A percentile compares a stretch with the other conserved stretches of the same genome.
These are phyloP conservation scores for Sclerotinia trifoliorum DNA, from an alignment of 2,329 filamentous ascomycete genomes.

Conservation along the genomic window DNA sequence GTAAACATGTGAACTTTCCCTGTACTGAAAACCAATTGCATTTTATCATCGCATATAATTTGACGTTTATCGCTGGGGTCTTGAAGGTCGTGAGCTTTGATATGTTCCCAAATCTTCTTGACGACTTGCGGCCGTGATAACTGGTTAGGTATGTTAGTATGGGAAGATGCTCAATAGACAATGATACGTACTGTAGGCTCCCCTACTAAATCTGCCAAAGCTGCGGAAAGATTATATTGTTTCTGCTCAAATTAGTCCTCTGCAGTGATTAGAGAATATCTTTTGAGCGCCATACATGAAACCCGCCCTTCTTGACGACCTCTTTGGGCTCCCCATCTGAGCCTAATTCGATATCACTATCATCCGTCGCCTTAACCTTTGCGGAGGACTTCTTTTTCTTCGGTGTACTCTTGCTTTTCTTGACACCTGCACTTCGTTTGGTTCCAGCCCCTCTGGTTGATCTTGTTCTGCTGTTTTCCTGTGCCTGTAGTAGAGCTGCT, in stretches of 20 bases:
- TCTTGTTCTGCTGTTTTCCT: conserved; percentile 73
- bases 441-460: conserved; percentile 72
- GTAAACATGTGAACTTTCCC: conserved; percentile 97
- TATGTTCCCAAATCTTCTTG: conserved; percentile 94
- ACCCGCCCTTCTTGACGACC: conserved; percentile 78
- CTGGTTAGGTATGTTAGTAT: conserved; percentile 45
- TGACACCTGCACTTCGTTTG: conserved; percentile 51
- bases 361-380: conserved; percentile 74
- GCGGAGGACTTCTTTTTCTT: conserved; percentile 72
- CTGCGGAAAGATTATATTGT: conserved; percentile 70
- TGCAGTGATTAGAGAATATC: conserved; percentile 25
- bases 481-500: conserved; percentile 84
- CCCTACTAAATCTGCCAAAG: conserved; percentile 68
- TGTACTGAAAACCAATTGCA: conserved; percentile 90
- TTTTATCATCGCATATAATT: conserved; percentile 86
- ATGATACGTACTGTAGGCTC: conserved; percentile 59
- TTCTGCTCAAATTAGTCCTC: conserved; percentile 47
- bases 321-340: conserved; percentile 57
- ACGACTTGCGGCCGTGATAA: conserved; percentile 93
- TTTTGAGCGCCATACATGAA: conserved; percentile 62
- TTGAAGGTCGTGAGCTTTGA: conserved; percentile 84
- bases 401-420: conserved; percentile 62
- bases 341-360: conserved; percentile 70
- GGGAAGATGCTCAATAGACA: not conserved
- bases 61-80: conserved; percentile 89